These are phyloP conservation scores for Colletotrichum sp. DNA, from an alignment of 2,329 filamentous ascomycete species.

Conservation along the genomic window DNA sequence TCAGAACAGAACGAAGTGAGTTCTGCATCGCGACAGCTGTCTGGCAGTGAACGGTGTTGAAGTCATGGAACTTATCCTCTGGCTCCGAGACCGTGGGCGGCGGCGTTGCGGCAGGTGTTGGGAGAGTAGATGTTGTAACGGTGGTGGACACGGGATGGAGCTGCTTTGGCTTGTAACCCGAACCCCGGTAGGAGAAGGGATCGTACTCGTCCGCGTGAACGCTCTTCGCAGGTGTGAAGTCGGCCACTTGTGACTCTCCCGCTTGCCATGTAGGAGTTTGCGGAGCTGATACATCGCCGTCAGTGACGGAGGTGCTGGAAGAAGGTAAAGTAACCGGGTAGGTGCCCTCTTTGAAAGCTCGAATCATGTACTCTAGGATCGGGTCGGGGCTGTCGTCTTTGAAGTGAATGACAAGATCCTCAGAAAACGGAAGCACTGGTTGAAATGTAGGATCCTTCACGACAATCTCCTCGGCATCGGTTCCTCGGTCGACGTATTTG, in stretches of 20 bases:
- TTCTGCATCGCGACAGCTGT: conserved; percentile 63
- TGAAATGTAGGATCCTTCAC: conserved; percentile 33
- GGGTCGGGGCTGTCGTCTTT: conserved; percentile 46
- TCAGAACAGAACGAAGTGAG: conserved; percentile 58
- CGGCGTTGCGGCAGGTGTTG: conserved; percentile 50
- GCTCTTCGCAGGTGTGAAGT: conserved; percentile 3
- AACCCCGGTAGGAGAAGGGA: conserved; percentile 43
- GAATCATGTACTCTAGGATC: conserved; percentile 51
- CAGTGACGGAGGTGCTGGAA: background rate
- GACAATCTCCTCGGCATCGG: conserved; percentile 34
- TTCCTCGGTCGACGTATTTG: conserved; percentile 1
- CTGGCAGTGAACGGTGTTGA: conserved; percentile 44
- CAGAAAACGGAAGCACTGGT: conserved; percentile 55
- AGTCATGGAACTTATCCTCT: conserved; percentile 49
- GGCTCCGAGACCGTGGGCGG: conserved; percentile 33
- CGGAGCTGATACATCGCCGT: background rate
- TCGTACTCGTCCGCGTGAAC: conserved; percentile 47
- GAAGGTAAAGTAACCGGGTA: conserved; percentile 32
- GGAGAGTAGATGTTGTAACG: conserved; percentile 37
- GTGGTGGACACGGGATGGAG: background rate
- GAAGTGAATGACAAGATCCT: conserved; percentile 63
- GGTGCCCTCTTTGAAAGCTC: conserved; percentile 46
- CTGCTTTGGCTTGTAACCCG: background rate
- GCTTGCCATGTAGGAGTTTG: background rate
- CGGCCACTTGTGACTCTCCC: background rate